Evolutionary conservation across 345 rosid species (phyloP).

Genomic region (Gossypium bickii): DNA sequence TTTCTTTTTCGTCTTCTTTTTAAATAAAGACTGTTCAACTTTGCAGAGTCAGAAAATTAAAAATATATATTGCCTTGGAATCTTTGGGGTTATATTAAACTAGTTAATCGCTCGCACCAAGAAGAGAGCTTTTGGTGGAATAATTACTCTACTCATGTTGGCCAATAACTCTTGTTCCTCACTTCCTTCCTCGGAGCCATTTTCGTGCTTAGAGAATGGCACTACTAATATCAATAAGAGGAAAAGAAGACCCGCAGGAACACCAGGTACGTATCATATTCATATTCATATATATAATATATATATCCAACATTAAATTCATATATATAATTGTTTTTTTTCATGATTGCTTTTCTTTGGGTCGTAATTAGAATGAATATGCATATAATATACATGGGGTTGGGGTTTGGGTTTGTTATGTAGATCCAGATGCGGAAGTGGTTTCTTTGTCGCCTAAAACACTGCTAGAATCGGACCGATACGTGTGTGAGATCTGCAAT

Average conservation of each 20-base stretch:
- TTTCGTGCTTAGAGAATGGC: slow-evolving; percentile 38
- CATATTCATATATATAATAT: neutral
- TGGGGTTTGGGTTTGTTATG: neutral
- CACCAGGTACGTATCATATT: slow-evolving; percentile 55
- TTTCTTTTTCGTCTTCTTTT: neutral
- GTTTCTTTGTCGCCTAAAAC: slow-evolving; percentile 86
- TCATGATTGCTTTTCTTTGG: neutral
- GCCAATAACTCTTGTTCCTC: slow-evolving; percentile 29
- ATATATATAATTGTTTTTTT: neutral
- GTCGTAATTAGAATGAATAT: neutral
- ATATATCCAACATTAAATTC: neutral
- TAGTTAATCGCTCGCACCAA: neutral
- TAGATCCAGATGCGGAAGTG: slow-evolving; percentile 98
- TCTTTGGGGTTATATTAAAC: neutral
- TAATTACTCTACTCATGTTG: slow-evolving; percentile 30
- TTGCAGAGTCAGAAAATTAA: neutral
- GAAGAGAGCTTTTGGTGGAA: neutral
- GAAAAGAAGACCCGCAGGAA: slow-evolving; percentile 83
- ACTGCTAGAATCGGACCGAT: slow-evolving; percentile 83
- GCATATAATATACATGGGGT: neutral
- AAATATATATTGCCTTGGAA: neutral
- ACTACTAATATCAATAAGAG: slow-evolving; percentile 40
- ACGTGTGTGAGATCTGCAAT: slow-evolving; percentile 96
- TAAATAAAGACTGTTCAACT: neutral
- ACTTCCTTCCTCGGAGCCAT: slow-evolving; percentile 37